A percentile compares a stretch with the other conserved stretches of the same genome.
Conservation (phyloP, 345 rosid species). For the Luvunga scandens region DNA sequence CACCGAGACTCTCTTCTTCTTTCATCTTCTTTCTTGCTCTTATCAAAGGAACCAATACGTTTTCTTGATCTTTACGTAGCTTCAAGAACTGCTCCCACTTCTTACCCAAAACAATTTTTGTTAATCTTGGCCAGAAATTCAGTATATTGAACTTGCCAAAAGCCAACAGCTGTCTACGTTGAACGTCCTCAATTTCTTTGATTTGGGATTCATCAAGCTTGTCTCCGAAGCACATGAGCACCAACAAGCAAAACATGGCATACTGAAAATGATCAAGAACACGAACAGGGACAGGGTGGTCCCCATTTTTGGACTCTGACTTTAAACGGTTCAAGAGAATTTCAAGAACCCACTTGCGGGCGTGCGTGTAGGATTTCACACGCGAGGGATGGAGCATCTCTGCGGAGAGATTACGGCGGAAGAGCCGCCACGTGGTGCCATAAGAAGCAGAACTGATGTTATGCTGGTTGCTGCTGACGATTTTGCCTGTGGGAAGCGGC, state of each 20-base stretch:
- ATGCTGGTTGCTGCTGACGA: background rate
- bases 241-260: slow-evolving; percentile 14
- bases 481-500: background rate
- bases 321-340: background rate
- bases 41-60: background rate
- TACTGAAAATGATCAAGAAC: background rate
- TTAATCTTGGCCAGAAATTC: slow-evolving; percentile 13
- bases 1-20: background rate
- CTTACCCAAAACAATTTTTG: slow-evolving; percentile 5
- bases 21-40: slow-evolving; percentile 6
- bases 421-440: background rate
- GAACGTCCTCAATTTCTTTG: background rate
- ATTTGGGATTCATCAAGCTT: slow-evolving; percentile 8
- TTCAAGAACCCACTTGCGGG: slow-evolving; percentile 4
- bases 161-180: background rate
- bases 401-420: slow-evolving; percentile 19
- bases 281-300: background rate
- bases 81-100: background rate
- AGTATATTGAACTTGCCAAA: slow-evolving; percentile 1
- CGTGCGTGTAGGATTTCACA: slow-evolving; percentile 1
- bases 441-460: slow-evolving; percentile 9
- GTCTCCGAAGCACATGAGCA: slow-evolving; percentile 25
- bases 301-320: background rate
- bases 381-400: slow-evolving; percentile 22
- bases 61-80: background rate